Evolutionary conservation across 2,329 filamentous ascomycete species (phyloP).

Genomic region (Fusarium incarnatum): DNA sequence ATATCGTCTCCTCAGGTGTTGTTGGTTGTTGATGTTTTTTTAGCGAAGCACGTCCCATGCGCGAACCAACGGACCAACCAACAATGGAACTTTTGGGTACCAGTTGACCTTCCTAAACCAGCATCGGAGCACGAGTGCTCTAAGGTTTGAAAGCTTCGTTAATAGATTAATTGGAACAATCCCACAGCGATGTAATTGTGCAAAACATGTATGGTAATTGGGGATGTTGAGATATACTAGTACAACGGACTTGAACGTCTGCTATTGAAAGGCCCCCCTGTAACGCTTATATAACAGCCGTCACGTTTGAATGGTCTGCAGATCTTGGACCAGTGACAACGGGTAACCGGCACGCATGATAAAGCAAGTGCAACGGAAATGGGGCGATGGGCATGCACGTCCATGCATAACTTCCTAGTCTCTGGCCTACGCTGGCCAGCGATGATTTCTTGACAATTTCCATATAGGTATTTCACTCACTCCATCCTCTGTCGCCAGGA

Average conservation of each 20-base stretch:
- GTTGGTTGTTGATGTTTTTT: background rate
- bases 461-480: background rate
- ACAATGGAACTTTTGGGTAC: background rate
- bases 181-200: background rate
- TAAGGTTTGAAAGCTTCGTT: accelerated
- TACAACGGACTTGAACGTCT: background rate
- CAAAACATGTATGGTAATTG: background rate
- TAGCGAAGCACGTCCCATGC: background rate
- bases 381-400: background rate
- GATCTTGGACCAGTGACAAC: background rate
- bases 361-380: background rate
- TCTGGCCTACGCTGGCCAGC: too few relatives aligned
- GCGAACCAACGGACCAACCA: background rate
- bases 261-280: background rate
- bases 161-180: accelerated
- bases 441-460: background rate
- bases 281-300: background rate
- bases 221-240: background rate
- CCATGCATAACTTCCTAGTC: background rate
- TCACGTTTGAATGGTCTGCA: background rate
- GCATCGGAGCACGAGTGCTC: accelerated
- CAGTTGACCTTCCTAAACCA: background rate
- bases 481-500: background rate
- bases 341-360: background rate
- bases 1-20: background rate